Base-by-base conservation (phyloP, 1,284 basidiomycete genomes). In the Hypsizygus ulmarius region DNA sequence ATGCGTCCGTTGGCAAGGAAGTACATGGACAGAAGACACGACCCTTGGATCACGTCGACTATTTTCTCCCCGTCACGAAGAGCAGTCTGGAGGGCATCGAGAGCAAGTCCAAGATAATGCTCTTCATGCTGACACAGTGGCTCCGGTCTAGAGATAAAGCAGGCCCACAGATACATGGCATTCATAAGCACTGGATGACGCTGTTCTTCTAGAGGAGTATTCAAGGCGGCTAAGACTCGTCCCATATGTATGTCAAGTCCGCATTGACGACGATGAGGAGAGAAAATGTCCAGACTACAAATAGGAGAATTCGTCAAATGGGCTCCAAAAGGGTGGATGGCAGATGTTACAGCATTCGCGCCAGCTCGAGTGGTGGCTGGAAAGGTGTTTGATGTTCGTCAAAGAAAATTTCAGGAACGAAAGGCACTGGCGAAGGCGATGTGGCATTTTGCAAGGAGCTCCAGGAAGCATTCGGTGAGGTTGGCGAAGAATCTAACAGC, bases 141-240 rank as follows among this genome's bases (percentile, higher is more conserved):
- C 30, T 79, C 81, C 8, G 84, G 81, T 18, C 86, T 75, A 12
- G 86, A 87, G 37, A 89, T 74, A 61, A 84, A 87, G 62, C 86
- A 88, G 1, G 86, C 84, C 82, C 87, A 88, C 3, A 90, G 75
- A 62, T 81, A 90, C 58, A 90, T 84, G 49, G 86, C 75, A 59
- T 89, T 87, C 74, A 87, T 80, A 9, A 90, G 73, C 38, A 76
- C 80, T 6, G 87, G 82, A 58, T 90, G 87, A 19, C 78, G 78
- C 47, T 83, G 83, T 52, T 87, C 80, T 40, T 72, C 58, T 2
- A 63, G 45, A 11, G 81, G 74, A 2, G 73, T 68, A 42, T 64
- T 69, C 42, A 86, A 68, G 30, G 77, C 82, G 39, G 81, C 81
- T 27, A 81, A 71, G 28, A 90, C 70, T 39, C 75, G 76, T 25